Base-by-base conservation (phyloP, 164 flowering plant species). In the Chimonanthus salicifolius region DNA sequence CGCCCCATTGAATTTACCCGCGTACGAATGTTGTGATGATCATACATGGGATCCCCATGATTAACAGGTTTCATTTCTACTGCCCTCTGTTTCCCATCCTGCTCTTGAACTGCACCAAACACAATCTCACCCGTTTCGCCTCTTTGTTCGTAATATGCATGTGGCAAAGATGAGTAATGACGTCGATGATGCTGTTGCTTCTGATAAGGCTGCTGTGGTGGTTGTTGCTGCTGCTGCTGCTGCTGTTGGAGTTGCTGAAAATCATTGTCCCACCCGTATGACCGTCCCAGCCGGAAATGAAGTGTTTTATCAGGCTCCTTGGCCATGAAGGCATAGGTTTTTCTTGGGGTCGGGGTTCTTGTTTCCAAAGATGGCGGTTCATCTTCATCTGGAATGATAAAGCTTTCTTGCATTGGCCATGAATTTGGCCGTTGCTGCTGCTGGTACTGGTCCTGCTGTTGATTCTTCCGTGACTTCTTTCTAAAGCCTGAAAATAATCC, bases 331-430 rank as follows among this genome's bases (percentile, higher is more conserved):
- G 98, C 79, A 67, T 95, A 95, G 50, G 94, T 93, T 72, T 95
- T 95, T 51, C 80, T 78, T 4, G 97, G 94, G 64, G 98, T 91
- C 2, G 96, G 97, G 49, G 88, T 83, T 76, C 94, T 79, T 33
- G 91, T 80, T 58, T 95, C 98, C 51, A 90, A 80, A 6, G 94
- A 76, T 16, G 98, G 98, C 2, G 98, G 94, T 80, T 88, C 98
- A 74, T 95, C 99, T 78, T 84, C 94, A 70, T 89, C 87, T 3
- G 84, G 94, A 71, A 92, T 87, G 63, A 81, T 94, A 81, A 77
- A 93, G 81, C 94, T 92, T 48, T 95, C 99, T 77, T 92, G 99
- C 72, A 82, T 71, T 8, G 92, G 97, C 98, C 99, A 95, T 45
- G 76, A 21, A 58, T 79, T 76, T 43, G 81, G 70, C 20, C 81